Percentiles rank a stretch among this genome's conserved stretches.
Evolutionary conservation across 73 alveolate species (phyloP).

Genomic region (Tetrahymena elliotti): DNA sequence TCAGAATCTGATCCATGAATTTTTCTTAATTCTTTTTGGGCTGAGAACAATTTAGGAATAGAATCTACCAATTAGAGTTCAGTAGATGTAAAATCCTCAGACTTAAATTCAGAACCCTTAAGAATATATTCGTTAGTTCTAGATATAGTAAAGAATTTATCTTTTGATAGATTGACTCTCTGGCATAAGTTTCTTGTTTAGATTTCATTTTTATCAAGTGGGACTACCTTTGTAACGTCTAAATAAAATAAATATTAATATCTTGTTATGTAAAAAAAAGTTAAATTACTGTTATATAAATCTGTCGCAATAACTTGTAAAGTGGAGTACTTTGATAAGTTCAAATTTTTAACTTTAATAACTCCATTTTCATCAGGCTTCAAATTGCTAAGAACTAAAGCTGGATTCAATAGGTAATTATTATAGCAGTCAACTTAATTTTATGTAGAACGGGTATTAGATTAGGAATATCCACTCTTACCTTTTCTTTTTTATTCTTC

Average conservation of each 20-base stretch:
- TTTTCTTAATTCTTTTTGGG: slow-evolving; percentile 24
- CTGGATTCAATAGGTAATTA: neutral
- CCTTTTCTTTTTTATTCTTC: neutral
- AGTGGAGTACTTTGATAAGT: slow-evolving; percentile 56
- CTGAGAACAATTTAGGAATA: neutral
- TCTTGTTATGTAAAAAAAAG: slow-evolving; percentile 3
- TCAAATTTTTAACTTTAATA: slow-evolving; percentile 1
- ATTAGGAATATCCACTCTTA: neutral
- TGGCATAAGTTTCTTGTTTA: slow-evolving; percentile 3
- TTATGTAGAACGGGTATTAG: neutral
- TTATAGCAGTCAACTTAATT: neutral
- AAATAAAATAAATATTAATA: slow-evolving; percentile 11
- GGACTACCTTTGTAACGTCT: neutral
- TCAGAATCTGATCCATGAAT: slow-evolving; percentile 2
- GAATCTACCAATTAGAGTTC: slow-evolving; percentile 18
- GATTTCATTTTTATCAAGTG: slow-evolving; percentile 21
- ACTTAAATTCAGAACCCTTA: slow-evolving; percentile 9
- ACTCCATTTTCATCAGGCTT: neutral
- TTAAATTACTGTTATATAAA: slow-evolving; percentile 37
- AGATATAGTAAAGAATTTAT: slow-evolving; percentile 6
- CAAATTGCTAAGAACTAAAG: neutral
- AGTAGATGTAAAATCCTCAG: slow-evolving; percentile 40
- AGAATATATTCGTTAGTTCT: slow-evolving; percentile 1
- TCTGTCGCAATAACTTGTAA: neutral
- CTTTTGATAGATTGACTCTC: neutral